Conservation (phyloP, 805 yeast genomes). For the Priceomyces melissophilus region DNA sequence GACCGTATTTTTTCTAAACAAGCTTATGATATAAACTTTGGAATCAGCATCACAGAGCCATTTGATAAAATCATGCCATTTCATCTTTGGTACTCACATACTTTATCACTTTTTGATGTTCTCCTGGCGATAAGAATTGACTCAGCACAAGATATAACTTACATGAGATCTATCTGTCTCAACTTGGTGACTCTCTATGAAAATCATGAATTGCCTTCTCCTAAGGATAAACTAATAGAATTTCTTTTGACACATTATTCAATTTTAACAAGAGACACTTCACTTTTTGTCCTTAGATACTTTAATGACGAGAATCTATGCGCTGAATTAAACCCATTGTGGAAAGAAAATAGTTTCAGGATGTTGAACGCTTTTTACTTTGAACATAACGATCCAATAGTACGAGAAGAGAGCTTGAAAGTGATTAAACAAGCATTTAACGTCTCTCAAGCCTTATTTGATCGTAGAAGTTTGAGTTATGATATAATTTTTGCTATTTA, state of each 20-base stretch:
- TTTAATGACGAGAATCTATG: constrained; percentile 52
- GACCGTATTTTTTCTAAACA: constrained; percentile 36
- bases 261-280: constrained; percentile 32
- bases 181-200: constrained; percentile 30
- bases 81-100: constrained; percentile 38
- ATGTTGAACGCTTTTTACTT: constrained; percentile 46
- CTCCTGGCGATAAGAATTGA: constrained; percentile 20
- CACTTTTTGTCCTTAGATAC: constrained; percentile 44
- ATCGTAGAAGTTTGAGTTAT: constrained; percentile 25
- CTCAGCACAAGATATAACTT: constrained; percentile 25
- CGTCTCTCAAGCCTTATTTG: constrained; percentile 27
- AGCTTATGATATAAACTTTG: constrained; percentile 12
- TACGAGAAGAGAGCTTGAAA: constrained; percentile 28
- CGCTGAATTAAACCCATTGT: constrained; percentile 47
- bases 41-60: constrained; percentile 11
- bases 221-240: constrained; percentile 38
- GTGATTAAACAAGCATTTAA: constrained; percentile 36
- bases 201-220: constrained; percentile 36
- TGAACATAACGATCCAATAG: constrained; percentile 15
- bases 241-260: constrained; percentile 38
- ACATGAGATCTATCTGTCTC: constrained; percentile 33
- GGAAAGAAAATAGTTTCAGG: constrained; percentile 47
- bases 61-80: constrained; percentile 33
- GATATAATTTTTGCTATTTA: constrained; percentile 34
- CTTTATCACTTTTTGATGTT: constrained; percentile 39